Percentiles rank a stretch among this genome's conserved stretches.
phyloP scores from a whole-genome alignment of 2,329 filamentous ascomycete species.

The Cladosporium sp. region DNA sequence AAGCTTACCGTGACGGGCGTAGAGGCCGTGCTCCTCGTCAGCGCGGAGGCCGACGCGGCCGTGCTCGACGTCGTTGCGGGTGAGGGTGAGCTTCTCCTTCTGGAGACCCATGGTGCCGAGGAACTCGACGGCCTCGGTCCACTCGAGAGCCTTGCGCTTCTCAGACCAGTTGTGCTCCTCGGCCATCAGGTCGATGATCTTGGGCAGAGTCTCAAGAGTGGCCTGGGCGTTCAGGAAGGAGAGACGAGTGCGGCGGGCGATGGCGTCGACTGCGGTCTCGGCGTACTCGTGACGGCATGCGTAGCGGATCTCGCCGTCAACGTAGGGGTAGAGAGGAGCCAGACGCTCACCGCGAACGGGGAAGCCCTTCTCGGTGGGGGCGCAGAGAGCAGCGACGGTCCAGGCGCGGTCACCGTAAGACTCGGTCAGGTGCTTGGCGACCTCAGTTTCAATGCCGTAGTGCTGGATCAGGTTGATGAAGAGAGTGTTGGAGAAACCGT shows the following conservation, averaged over 20 bases:
- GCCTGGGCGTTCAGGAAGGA: conserved; percentile 92
- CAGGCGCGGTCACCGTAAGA: conserved; percentile 91
- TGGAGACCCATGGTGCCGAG: conserved; percentile 60
- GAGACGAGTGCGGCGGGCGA: conserved; percentile 77
- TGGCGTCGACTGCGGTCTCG: conserved; percentile 82
- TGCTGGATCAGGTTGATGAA: conserved; percentile 96
- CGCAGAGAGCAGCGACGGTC: conserved; percentile 78
- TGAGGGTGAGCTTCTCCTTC: conserved; percentile 52
- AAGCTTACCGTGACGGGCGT: conserved; percentile 54
- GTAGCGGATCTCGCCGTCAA: conserved; percentile 88
- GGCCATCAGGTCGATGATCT: conserved; percentile 83
- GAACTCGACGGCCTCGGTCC: conserved; percentile 64
- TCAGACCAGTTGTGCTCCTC: conserved; percentile 77
- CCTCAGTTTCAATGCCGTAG: conserved; percentile 86
- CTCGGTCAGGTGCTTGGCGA: conserved; percentile 81
- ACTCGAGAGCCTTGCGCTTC: conserved; percentile 72
- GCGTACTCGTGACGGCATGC: conserved; percentile 87
- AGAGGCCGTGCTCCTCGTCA: conserved; percentile 45
- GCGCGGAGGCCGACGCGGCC: conserved; percentile 48
- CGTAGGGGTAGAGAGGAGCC: conserved; percentile 77
- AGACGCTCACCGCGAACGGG: conserved; percentile 79
- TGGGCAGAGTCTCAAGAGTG: conserved; percentile 77
- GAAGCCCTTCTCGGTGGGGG: conserved; percentile 72
- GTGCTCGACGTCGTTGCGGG: conserved; percentile 55
- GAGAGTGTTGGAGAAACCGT: conserved; percentile 83